Evolutionary conservation across 2,329 filamentous ascomycete genomes (phyloP).

Genomic region (Aspergillus pseudotamarii): DNA sequence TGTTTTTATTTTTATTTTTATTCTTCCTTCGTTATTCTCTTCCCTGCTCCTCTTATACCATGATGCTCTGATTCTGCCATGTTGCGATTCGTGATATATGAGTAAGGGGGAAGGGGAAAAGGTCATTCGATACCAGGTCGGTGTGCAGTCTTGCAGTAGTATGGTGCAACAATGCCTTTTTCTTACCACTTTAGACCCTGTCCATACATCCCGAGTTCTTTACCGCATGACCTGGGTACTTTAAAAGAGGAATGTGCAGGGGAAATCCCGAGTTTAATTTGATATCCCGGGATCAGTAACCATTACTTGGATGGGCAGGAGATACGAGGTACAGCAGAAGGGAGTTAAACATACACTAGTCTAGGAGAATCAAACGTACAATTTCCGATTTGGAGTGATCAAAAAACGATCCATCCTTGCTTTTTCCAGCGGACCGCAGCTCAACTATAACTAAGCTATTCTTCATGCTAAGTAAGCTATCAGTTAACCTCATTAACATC

Average conservation of each 20-base stretch:
- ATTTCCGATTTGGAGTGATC: neutral
- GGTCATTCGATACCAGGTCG: constrained; percentile 5
- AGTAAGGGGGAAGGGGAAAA: constrained; percentile 5
- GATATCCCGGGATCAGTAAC: neutral
- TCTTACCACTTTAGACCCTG: neutral
- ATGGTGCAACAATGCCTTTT: neutral
- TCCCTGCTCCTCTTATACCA: neutral
- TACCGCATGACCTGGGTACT: neutral
- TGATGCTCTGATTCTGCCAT: neutral
- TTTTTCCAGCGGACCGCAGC: neutral
- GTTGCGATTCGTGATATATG: neutral
- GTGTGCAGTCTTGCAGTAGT: neutral
- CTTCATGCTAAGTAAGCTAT: neutral
- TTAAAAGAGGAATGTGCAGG: neutral
- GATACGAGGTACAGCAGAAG: neutral
- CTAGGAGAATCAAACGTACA: neutral
- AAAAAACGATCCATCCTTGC: neutral
- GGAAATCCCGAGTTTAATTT: neutral
- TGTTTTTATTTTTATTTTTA: neutral
- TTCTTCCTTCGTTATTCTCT: neutral
- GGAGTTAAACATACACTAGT: neutral
- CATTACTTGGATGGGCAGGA: neutral
- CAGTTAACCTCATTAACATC: neutral
- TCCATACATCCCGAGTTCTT: neutral
- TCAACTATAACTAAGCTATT: neutral